A percentile compares a stretch with the other conserved stretches of the same genome.
These are phyloP conservation scores for Podosphaera aphanis DNA, from an alignment of 2,329 filamentous ascomycete genomes.

Conservation along the genomic window DNA sequence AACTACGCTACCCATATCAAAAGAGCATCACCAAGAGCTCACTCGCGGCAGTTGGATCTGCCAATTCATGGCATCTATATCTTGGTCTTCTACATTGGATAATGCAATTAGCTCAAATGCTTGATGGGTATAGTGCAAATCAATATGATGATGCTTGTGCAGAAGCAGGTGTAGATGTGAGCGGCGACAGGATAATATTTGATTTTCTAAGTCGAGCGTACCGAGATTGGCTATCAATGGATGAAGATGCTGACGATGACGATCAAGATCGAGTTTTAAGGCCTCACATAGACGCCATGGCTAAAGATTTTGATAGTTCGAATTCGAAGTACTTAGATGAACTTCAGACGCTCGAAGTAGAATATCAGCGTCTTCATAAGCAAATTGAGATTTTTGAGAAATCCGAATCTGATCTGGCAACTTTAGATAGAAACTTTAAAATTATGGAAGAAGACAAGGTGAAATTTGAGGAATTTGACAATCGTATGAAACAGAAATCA, in stretches of 20 bases:
- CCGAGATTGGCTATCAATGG: constrained; percentile 78
- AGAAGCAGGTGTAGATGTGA: constrained; percentile 70
- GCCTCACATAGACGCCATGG: constrained; percentile 75
- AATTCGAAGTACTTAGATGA: constrained; percentile 73
- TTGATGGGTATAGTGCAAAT: constrained; percentile 57
- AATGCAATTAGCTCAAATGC: constrained; percentile 91
- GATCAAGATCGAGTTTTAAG: constrained; percentile 54
- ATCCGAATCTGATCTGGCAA: constrained; percentile 57
- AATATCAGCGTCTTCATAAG: constrained; percentile 56
- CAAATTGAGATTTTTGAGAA: constrained; percentile 83
- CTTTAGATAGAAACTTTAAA: constrained; percentile 71
- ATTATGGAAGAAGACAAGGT: constrained; percentile 84
- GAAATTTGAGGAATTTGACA: constrained; percentile 92
- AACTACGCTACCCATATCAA: constrained; percentile 83
- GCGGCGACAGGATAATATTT: constrained; percentile 80
- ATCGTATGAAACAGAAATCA: constrained; percentile 57
- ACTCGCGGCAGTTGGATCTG: constrained; percentile 78
- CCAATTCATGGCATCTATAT: constrained; percentile 82
- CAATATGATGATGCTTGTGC: constrained; percentile 77
- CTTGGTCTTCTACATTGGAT: constrained; percentile 92
- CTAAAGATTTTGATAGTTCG: constrained; percentile 58
- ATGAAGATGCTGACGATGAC: constrained; percentile 72
- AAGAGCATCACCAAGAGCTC: constrained; percentile 92
- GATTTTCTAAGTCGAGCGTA: constrained; percentile 79
- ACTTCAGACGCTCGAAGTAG: constrained; percentile 62